These are phyloP conservation scores for Colletotrichum higginsianum DNA, from an alignment of 2,329 filamentous ascomycete species.

Conservation along the genomic window DNA sequence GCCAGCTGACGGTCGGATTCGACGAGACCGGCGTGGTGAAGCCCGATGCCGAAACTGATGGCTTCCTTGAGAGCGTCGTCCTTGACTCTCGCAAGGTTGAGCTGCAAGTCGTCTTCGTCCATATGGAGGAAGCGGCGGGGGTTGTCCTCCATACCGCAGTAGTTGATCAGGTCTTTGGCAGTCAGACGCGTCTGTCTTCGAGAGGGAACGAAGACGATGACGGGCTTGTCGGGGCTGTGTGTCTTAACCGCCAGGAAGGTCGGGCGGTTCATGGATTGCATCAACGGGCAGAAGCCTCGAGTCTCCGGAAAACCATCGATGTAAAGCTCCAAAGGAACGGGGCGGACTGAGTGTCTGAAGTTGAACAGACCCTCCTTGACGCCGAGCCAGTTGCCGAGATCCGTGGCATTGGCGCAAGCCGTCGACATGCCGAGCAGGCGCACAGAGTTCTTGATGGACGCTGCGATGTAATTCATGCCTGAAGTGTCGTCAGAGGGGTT, in stretches of 20 bases:
- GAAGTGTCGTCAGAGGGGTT: conserved; percentile 43
- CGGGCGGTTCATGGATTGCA: conserved; percentile 99
- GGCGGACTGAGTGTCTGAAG: conserved; percentile 95
- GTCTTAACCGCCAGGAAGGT: conserved; percentile 97
- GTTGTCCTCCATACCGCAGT: conserved; percentile 98
- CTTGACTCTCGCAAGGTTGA: conserved; percentile 91
- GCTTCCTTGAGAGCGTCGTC: conserved; percentile 94
- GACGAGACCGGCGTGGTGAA: conserved; percentile 97
- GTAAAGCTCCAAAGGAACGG: conserved; percentile 94
- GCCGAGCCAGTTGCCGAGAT: conserved; percentile 95
- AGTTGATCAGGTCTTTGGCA: conserved; percentile 96
- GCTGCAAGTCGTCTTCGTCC: conserved; percentile 92
- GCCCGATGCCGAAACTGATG: conserved; percentile 95
- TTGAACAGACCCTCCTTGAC: conserved; percentile 98
- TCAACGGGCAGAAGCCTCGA: conserved; percentile 94
- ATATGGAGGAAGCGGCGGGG: conserved; percentile 93
- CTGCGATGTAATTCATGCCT: conserved; percentile 98
- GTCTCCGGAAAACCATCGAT: conserved; percentile 98
- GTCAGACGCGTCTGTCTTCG: conserved; percentile 94
- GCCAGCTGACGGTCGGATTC: conserved; percentile 93
- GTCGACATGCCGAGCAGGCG: conserved; percentile 98
- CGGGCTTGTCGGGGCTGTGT: conserved; percentile 95
- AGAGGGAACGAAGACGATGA: conserved; percentile 98
- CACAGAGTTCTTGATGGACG: conserved; percentile 90
- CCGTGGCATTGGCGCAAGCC: conserved; percentile 94